Evolutionary conservation across 2,329 filamentous ascomycete genomes (phyloP).

Genomic region (Botryosphaeria dothidea): DNA sequence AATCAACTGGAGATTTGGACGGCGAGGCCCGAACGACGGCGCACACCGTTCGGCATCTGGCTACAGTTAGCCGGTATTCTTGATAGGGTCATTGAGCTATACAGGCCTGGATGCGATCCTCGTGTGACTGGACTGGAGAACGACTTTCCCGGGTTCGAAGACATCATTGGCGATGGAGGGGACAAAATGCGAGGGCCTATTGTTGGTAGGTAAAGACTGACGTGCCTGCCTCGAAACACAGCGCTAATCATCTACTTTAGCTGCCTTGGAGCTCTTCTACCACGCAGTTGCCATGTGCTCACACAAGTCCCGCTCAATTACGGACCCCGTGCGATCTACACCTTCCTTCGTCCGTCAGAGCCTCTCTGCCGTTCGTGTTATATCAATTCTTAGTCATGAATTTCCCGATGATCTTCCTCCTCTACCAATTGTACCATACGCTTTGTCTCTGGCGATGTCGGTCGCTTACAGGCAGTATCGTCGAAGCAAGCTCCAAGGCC

Average conservation of each 20-base stretch:
- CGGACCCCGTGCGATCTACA: constrained; percentile 48
- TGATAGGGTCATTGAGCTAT: constrained; percentile 50
- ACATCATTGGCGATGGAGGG: constrained; percentile 42
- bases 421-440: constrained; percentile 58
- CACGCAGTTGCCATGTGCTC: constrained; percentile 59
- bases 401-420: constrained; percentile 50
- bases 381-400: constrained; percentile 52
- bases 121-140: constrained; percentile 50
- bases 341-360: constrained; percentile 56
- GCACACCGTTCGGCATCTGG: constrained; percentile 51
- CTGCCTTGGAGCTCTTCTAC: constrained; percentile 54
- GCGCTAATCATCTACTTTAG: neutral
- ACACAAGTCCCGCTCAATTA: constrained; percentile 50
- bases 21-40: constrained; percentile 43
- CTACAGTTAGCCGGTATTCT: constrained; percentile 47
- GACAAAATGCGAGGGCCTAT: constrained; percentile 39
- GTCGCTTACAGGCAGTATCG: constrained; percentile 60
- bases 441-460: constrained; percentile 55
- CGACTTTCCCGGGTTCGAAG: constrained; percentile 47
- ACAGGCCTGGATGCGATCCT: constrained; percentile 43
- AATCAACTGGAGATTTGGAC: constrained; percentile 46
- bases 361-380: constrained; percentile 57
- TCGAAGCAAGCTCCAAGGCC: constrained; percentile 50
- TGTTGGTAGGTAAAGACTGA: constrained; percentile 32
- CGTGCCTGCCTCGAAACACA: neutral